Conservation (phyloP, 495 filamentous ascomycete species). For the Neurospora intermedia region DNA sequence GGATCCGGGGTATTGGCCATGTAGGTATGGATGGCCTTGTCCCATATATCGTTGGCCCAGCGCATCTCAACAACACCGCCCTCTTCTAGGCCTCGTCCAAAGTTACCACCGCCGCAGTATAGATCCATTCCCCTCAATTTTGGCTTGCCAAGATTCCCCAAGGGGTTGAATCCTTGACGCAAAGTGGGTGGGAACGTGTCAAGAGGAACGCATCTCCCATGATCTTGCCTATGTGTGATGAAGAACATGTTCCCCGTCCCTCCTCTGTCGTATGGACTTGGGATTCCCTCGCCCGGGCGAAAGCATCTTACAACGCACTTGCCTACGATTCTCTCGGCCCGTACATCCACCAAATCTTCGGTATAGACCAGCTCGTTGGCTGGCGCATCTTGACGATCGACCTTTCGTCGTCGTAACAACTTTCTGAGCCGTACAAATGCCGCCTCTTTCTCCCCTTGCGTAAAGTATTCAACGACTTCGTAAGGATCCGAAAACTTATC, state of each 20-base stretch:
- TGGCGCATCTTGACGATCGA: constrained; percentile 28
- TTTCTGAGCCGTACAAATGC: constrained; percentile 31
- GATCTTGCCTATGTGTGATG: constrained; percentile 32
- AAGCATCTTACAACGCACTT: constrained; percentile 52
- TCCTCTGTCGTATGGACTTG: constrained; percentile 49
- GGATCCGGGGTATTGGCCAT: constrained; percentile 41
- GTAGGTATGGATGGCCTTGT: constrained; percentile 55
- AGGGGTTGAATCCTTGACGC: constrained; percentile 47
- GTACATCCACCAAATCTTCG: constrained; percentile 29
- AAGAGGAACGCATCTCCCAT: constrained; percentile 13
- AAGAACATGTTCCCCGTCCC: constrained; percentile 57
- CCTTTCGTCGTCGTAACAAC: constrained; percentile 33
- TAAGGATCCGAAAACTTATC: constrained; percentile 36
- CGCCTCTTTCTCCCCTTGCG: constrained; percentile 13
- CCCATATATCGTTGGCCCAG: constrained; percentile 55
- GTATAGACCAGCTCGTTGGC: constrained; percentile 60
- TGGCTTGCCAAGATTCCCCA: neutral
- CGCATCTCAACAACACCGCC: constrained; percentile 50
- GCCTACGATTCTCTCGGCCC: constrained; percentile 31
- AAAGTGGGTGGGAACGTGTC: constrained; percentile 24
- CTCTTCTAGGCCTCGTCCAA: constrained; percentile 66
- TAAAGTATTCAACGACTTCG: constrained; percentile 37
- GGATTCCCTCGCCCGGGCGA: constrained; percentile 30
- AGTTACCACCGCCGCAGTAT: constrained; percentile 64
- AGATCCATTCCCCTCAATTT: constrained; percentile 50